These are phyloP conservation scores for Hordeum marinum DNA, from an alignment of 176 grass and related monocot species.

Conservation along the genomic window DNA sequence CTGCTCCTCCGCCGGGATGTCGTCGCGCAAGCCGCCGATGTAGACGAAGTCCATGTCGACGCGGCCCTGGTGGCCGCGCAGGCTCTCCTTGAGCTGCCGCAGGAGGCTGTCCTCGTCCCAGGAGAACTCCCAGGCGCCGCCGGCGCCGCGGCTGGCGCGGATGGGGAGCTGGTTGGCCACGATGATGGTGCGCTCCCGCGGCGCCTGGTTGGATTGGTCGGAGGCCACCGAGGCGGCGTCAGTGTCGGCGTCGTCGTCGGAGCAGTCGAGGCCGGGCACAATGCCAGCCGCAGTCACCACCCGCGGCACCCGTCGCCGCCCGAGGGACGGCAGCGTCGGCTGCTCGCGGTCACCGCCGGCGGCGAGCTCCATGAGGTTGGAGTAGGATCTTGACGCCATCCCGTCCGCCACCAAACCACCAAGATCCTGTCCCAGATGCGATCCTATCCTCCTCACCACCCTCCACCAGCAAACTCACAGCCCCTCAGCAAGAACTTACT, in stretches of 20 bases:
- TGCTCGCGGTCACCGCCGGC: slow-evolving; percentile 28
- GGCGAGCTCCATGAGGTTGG: slow-evolving; percentile 85
- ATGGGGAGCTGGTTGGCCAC: slow-evolving; percentile 96
- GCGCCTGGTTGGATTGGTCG: slow-evolving; percentile 42
- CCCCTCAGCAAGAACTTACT: slow-evolving; percentile 7
- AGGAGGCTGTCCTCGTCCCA: slow-evolving; percentile 90
- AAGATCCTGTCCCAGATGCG: slow-evolving; percentile 1
- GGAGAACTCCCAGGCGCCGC: slow-evolving; percentile 50
- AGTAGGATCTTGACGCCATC: slow-evolving; percentile 96
- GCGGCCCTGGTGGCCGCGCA: slow-evolving; percentile 43
- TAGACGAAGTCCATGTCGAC: slow-evolving; percentile 80
- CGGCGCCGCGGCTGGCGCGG: slow-evolving; percentile 25
- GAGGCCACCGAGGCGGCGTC: slow-evolving; percentile 44
- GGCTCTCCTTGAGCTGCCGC: slow-evolving; percentile 73
- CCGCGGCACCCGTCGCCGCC: slow-evolving; percentile 62
- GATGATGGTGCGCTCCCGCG: slow-evolving; percentile 75
- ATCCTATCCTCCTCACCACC: neutral
- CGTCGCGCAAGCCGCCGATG: slow-evolving; percentile 74
- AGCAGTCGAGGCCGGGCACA: slow-evolving; percentile 74
- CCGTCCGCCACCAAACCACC: neutral
- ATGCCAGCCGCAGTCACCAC: slow-evolving; percentile 77
- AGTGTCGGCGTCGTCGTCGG: slow-evolving; percentile 43
- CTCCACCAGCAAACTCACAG: neutral
- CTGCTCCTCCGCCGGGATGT: slow-evolving; percentile 59
- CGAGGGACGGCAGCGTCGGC: slow-evolving; percentile 39